These are phyloP conservation scores for Microcera coccophila DNA, from an alignment of 2,329 filamentous ascomycete genomes.

Conservation along the genomic window DNA sequence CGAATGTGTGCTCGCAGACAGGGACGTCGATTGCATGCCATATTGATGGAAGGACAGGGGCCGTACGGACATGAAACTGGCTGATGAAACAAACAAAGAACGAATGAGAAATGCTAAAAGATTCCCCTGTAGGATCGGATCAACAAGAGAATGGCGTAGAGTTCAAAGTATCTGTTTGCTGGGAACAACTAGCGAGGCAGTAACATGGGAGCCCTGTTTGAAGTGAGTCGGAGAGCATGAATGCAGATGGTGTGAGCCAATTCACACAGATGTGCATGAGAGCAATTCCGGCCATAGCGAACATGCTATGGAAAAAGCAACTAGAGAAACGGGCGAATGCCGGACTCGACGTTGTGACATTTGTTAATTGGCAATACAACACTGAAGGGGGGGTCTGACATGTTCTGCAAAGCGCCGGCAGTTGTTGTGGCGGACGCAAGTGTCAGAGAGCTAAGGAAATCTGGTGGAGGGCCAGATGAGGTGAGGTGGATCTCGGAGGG, in stretches of 20 bases:
- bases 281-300: constrained; percentile 9
- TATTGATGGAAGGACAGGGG: too few species aligned
- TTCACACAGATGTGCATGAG: constrained; percentile 10
- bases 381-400: constrained; percentile 1
- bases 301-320: constrained; percentile 10
- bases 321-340: too few species aligned
- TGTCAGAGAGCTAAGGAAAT: not conserved
- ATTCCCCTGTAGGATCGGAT: too few species aligned
- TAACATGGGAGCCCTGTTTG: not conserved
- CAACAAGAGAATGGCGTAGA: too few species aligned
- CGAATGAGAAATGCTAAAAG: too few species aligned
- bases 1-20: too few species aligned
- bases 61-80: too few species aligned
- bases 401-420: constrained; percentile 17
- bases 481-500: not conserved
- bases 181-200: too few species aligned
- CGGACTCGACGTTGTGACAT: constrained; percentile 5
- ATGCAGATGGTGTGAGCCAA: constrained; percentile 5
- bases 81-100: too few species aligned
- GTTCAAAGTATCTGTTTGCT: too few species aligned
- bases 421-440: constrained; percentile 10
- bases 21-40: too few species aligned
- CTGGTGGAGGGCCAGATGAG: not conserved
- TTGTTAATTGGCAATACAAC: constrained; percentile 11
- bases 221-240: constrained; percentile 10